Evolutionary conservation across 306 rosid species (phyloP).

Genomic region (Cucurbita moschata): DNA sequence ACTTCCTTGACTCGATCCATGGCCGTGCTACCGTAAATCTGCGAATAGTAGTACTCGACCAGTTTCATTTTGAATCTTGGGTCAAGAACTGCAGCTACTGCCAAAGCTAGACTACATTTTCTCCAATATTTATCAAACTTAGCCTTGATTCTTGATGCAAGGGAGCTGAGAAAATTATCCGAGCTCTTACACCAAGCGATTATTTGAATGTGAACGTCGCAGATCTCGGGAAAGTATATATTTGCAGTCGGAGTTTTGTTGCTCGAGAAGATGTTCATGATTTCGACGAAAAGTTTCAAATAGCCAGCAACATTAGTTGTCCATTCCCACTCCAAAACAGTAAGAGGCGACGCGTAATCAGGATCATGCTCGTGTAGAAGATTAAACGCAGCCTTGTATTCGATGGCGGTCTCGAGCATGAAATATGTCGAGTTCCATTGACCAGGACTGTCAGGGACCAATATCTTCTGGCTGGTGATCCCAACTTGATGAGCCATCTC

Average conservation of each 20-base stretch:
- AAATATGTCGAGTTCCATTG: constrained; percentile 55
- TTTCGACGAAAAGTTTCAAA: constrained; percentile 73
- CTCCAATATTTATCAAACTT: constrained; percentile 86
- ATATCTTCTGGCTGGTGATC: constrained; percentile 33
- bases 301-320: constrained; percentile 33
- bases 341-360: constrained; percentile 31
- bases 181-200: constrained; percentile 85
- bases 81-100: constrained; percentile 81
- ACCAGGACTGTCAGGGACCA: constrained; percentile 48
- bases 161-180: constrained; percentile 48
- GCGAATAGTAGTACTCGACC: constrained; percentile 91
- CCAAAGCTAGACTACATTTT: constrained; percentile 77
- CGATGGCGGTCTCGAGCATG: constrained; percentile 76
- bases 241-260: constrained; percentile 52
- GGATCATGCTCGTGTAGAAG: constrained; percentile 58
- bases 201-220: constrained; percentile 65
- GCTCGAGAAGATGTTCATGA: constrained; percentile 42
- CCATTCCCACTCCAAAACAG: constrained; percentile 84
- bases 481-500: constrained; percentile 62
- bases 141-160: constrained; percentile 64
- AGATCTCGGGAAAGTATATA: constrained; percentile 79
- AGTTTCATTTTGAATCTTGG: constrained; percentile 87
- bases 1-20: constrained; percentile 83
- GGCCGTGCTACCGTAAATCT: constrained; percentile 79
- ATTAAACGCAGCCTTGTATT: constrained; percentile 58